Conservation (phyloP, 2,329 filamentous ascomycete species). For the Ambrosiella xylebori region DNA sequence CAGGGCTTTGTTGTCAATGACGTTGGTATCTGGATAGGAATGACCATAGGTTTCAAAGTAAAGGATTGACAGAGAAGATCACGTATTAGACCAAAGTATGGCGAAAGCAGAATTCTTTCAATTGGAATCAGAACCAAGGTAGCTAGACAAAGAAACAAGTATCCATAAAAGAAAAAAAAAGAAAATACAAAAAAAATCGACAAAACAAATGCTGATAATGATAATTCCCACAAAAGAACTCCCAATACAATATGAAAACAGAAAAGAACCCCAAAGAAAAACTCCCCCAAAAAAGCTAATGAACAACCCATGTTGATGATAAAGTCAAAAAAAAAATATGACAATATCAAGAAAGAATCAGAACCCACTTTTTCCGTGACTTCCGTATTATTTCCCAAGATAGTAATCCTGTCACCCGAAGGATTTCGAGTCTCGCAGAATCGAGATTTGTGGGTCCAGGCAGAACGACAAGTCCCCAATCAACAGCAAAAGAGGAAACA, state of each 20-base stretch:
- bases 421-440: background rate
- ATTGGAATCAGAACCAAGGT: no score
- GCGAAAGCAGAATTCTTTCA: no score
- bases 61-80: no score
- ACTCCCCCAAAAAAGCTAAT: conserved; percentile 4
- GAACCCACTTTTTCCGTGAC: background rate
- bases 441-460: background rate
- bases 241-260: background rate
- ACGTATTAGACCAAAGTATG: no score
- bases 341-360: background rate
- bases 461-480: background rate
- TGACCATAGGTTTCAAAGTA: no score
- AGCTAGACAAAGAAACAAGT: background rate
- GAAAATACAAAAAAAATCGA: background rate
- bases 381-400: background rate
- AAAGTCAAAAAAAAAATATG: conserved; percentile 9
- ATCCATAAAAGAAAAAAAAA: background rate
- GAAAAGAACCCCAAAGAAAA: conserved; percentile 6
- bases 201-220: background rate
- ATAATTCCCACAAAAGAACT: background rate
- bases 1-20: no score
- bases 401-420: background rate
- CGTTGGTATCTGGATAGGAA: no score
- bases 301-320: conserved; percentile 11
- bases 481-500: background rate